Percentiles rank a stretch among this genome's conserved stretches.
phyloP scores from a whole-genome alignment of 345 rosid species.

The Psidium guajava region DNA sequence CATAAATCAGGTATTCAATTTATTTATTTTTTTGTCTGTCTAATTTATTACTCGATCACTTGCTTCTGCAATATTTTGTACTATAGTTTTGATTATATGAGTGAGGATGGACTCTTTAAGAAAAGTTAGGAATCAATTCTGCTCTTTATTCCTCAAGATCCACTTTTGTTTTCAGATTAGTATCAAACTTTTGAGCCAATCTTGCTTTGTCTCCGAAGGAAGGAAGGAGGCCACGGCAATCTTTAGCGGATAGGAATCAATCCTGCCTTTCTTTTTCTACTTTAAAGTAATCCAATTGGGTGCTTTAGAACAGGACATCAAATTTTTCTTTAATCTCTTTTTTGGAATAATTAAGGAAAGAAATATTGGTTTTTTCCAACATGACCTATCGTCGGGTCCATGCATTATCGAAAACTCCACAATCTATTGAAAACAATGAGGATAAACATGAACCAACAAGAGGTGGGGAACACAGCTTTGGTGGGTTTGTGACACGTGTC shows the following conservation, averaged over 20 bases:
- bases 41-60: too few species aligned
- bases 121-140: not conserved
- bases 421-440: not conserved
- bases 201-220: not conserved
- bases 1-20: too few species aligned
- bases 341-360: not conserved
- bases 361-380: not conserved
- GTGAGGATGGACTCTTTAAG: not conserved
- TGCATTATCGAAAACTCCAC: not conserved
- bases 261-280: not conserved
- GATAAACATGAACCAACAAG: not conserved
- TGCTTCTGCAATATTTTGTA: not conserved
- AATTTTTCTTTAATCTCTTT: not conserved
- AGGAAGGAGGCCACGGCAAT: not conserved
- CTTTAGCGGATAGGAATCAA: not conserved
- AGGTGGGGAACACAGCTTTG: not conserved
- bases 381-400: not conserved
- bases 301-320: not conserved
- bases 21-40: too few species aligned
- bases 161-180: not conserved
- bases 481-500: constrained; percentile 7
- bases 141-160: not conserved
- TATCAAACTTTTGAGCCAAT: not conserved
- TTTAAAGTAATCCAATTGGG: not conserved
- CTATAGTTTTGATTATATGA: not conserved